Conservation (phyloP, 768 basidiomycete species). For the Suillus tomentosus region DNA sequence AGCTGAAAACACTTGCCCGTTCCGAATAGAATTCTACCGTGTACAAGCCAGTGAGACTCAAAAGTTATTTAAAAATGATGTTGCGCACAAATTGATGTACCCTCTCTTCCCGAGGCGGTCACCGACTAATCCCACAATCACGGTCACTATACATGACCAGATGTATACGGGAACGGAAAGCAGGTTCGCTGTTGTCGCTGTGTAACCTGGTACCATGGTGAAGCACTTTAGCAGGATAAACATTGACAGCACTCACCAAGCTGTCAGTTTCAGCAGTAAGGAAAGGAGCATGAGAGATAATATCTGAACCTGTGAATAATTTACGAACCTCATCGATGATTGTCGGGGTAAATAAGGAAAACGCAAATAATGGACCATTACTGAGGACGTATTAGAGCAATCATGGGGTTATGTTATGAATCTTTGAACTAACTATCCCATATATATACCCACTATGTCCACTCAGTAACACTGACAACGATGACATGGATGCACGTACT, state of each 20-base stretch:
- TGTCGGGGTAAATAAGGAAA: constrained; percentile 50
- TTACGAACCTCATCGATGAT: constrained; percentile 52
- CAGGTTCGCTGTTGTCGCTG: constrained; percentile 67
- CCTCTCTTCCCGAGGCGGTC: constrained; percentile 60
- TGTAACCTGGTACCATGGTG: constrained; percentile 44
- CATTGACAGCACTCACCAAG: background rate
- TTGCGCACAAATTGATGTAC: constrained; percentile 59
- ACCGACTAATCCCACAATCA: constrained; percentile 59
- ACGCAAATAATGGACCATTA: constrained; percentile 55
- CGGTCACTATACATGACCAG: constrained; percentile 71
- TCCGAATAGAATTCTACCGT: constrained; percentile 25
- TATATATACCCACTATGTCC: constrained; percentile 62
- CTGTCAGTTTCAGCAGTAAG: background rate
- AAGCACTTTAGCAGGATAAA: background rate
- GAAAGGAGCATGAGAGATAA: background rate
- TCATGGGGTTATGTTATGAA: constrained; percentile 20
- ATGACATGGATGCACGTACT: constrained; percentile 43
- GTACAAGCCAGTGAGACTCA: background rate
- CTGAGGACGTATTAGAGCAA: constrained; percentile 27
- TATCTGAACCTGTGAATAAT: background rate
- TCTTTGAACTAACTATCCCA: constrained; percentile 57
- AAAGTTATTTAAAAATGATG: constrained; percentile 1
- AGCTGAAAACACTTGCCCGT: constrained; percentile 26
- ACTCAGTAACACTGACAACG: constrained; percentile 8
- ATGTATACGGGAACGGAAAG: constrained; percentile 78